Base-by-base conservation (phyloP, 2,329 filamentous ascomycete species). In the Podosphaera xanthii region DNA sequence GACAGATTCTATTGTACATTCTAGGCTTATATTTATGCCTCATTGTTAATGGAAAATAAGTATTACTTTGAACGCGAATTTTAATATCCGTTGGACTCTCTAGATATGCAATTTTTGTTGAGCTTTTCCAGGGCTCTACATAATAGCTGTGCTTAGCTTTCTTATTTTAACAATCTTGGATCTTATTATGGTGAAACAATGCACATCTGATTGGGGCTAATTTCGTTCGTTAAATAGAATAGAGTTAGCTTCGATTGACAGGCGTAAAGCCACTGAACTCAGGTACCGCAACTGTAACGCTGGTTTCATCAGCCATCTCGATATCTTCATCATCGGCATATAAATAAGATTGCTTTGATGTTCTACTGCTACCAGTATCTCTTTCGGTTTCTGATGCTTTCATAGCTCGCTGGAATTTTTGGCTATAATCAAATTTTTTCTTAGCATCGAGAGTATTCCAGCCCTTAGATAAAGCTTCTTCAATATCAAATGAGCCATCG, bases 251-350 rank as follows among this genome's bases (percentile, higher is more conserved):
- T 44, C 63, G 61, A 57, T 69, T 69, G 50, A 69, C 65, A 35
- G 67, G 64, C 14, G 67, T 69, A 57, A 69, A 69, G 9, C 67
- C 67, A 53, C 63, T 61, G 52, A 36, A 60, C 9, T 60, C 62
- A n/a, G 53, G 59, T 22, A 52, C 57, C 31, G 49, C 57, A 44
- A 53, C 46, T 49, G 62, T 58, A n/a, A 60, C 61, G 12, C 59
- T 60, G 49, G 57, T 58, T 35, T 62, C 62, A 58, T 71, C 71
- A 59, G 67, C 69, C 57, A 68, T 68, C 46, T 69, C 67, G 7
- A 67, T 63, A 61, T 69, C 69, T 34, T 67, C 65, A 54, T 68
- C 66, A n/a, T 60, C 62, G 14, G 62, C 64, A 58, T 65, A 61
- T 42, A 62, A 58, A 31, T 61, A 57, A 7, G 59, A 58, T 57